Evolutionary conservation across 805 yeast species (phyloP).

Genomic region (Wickerhamiella parazyma): DNA sequence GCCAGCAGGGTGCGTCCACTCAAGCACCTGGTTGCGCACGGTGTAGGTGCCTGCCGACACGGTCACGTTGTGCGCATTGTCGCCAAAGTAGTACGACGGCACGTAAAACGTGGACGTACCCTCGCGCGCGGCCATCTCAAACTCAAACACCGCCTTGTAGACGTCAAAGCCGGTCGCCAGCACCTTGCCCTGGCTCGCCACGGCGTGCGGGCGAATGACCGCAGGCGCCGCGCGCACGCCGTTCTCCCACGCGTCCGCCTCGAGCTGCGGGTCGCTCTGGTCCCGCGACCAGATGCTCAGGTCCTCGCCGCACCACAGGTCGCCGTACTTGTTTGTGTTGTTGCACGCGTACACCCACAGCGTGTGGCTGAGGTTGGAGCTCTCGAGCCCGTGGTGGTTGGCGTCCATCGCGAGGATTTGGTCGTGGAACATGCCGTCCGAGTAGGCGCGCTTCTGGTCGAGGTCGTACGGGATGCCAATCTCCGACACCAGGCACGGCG

Average conservation of each 20-base stretch:
- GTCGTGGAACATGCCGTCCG: constrained; percentile 48
- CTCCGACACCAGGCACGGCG: constrained; percentile 77
- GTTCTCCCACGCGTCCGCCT: constrained; percentile 18
- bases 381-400: constrained; percentile 62
- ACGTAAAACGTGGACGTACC: constrained; percentile 33
- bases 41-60: constrained; percentile 12
- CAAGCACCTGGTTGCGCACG: constrained; percentile 14
- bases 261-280: constrained; percentile 9
- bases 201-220: constrained; percentile 62
- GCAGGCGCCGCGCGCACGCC: constrained; percentile 72
- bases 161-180: constrained; percentile 46
- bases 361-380: constrained; percentile 54
- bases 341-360: constrained; percentile 72
- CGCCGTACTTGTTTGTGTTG: constrained; percentile 79
- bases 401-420: constrained; percentile 84
- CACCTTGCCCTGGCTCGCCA: constrained; percentile 48
- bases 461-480: constrained; percentile 97
- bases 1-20: constrained; percentile 16
- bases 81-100: constrained; percentile 61
- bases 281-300: constrained; percentile 65
- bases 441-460: constrained; percentile 66
- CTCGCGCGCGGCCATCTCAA: constrained; percentile 30
- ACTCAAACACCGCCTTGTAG: constrained; percentile 31
- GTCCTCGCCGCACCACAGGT: constrained; percentile 87
- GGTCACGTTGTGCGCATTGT: not conserved